Percentiles rank a stretch among this genome's conserved stretches.
Evolutionary conservation across 352 stramenopile genomes (phyloP).

Genomic region (Globisporangium spiculum): DNA sequence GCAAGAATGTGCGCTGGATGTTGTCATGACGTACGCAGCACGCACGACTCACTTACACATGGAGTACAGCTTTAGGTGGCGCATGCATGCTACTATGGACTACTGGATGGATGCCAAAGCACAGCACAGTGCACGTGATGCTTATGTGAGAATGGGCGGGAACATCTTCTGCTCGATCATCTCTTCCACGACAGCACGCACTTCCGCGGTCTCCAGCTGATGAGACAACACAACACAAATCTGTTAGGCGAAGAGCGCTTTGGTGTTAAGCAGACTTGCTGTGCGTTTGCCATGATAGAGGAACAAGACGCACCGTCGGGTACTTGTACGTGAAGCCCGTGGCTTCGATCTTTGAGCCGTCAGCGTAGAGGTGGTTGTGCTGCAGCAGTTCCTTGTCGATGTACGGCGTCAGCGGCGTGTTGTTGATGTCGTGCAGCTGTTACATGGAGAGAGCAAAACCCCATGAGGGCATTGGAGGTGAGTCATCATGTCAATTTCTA

Average conservation of each 20-base stretch:
- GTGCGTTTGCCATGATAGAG: neutral
- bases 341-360: constrained; percentile 75
- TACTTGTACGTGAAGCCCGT: constrained; percentile 76
- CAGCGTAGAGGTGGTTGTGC: constrained; percentile 79
- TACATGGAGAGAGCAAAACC: neutral
- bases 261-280: neutral
- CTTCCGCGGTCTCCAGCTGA: constrained; percentile 55
- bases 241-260: neutral
- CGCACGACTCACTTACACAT: neutral
- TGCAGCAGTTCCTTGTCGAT: constrained; percentile 87
- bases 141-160: constrained; percentile 58
- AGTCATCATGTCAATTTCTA: neutral
- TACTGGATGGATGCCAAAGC: neutral
- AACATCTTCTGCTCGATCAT: constrained; percentile 82
- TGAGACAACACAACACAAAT: neutral
- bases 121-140: neutral
- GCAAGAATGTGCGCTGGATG: neutral
- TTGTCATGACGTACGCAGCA: constrained; percentile 8
- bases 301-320: constrained; percentile 45
- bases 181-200: constrained; percentile 63
- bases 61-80: neutral
- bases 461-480: neutral
- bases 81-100: neutral
- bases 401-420: constrained; percentile 84
- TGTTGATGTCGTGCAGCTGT: constrained; percentile 73